Evolutionary conservation across 148 eudicot species (phyloP).

Genomic region (Rhododendron williamsianum): DNA sequence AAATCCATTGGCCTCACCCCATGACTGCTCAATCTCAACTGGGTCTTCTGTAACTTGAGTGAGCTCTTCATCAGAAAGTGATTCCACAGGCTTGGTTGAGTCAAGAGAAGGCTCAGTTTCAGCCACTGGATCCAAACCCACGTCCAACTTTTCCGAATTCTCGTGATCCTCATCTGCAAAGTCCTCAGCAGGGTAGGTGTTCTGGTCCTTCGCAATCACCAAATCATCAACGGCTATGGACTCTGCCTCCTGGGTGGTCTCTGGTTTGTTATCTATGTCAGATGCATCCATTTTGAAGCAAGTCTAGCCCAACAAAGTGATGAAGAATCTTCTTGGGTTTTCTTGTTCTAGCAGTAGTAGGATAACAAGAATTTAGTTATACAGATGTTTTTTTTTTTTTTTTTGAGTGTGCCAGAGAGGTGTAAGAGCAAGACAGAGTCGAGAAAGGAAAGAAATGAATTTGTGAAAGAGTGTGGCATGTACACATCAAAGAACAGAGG

Average conservation of each 20-base stretch:
- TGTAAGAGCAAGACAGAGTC: background rate
- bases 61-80: background rate
- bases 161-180: background rate
- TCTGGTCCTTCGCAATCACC: background rate
- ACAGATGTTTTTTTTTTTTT: background rate
- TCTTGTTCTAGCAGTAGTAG: background rate
- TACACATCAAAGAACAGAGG: background rate
- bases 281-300: background rate
- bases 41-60: background rate
- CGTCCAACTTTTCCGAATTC: background rate
- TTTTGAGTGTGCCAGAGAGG: background rate
- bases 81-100: background rate
- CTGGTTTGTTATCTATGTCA: background rate
- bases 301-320: background rate
- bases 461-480: background rate
- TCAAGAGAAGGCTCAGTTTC: background rate
- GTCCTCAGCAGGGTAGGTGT: background rate
- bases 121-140: background rate
- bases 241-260: background rate
- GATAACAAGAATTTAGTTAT: background rate
- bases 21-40: background rate
- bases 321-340: background rate
- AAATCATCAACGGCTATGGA: background rate
- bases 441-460: background rate
- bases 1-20: background rate